Evolutionary conservation across 2,329 filamentous ascomycete species (phyloP).

Genomic region (Neocucurbitaria cava): DNA sequence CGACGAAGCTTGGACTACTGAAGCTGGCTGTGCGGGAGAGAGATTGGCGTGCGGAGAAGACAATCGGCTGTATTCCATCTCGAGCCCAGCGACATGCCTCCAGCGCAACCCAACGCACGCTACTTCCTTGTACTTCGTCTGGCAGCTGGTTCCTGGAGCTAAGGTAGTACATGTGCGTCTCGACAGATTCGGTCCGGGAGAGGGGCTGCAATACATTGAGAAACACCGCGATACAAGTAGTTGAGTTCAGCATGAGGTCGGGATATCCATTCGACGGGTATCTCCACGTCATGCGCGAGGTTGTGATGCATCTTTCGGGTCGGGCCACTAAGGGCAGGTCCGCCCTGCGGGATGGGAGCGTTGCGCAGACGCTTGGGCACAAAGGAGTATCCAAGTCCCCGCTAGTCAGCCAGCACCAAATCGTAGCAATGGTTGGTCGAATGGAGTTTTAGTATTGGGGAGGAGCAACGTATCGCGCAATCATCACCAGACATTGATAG

Average conservation of each 20-base stretch:
- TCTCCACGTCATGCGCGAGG: constrained; percentile 27
- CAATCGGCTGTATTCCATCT: background rate
- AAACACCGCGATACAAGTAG: constrained; percentile 12
- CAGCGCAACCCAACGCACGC: constrained; percentile 12
- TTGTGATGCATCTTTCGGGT: constrained; percentile 21
- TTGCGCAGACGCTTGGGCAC: constrained; percentile 24
- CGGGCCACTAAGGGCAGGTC: constrained; percentile 20
- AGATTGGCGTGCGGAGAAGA: constrained; percentile 24
- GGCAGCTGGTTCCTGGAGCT: constrained; percentile 22
- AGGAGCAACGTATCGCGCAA: constrained; percentile 19
- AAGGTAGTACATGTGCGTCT: constrained; percentile 7
- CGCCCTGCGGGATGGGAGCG: constrained; percentile 21
- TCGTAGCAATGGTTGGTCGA: constrained; percentile 8
- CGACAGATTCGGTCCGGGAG: constrained; percentile 7
- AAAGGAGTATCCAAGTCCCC: constrained; percentile 2
- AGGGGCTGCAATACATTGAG: constrained; percentile 23
- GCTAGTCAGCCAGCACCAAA: background rate
- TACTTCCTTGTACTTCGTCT: constrained; percentile 23
- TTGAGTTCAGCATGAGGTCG: constrained; percentile 29
- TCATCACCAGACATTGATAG: constrained; percentile 21
- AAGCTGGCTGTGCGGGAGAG: constrained; percentile 12
- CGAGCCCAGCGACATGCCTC: constrained; percentile 3
- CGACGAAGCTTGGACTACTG: constrained; percentile 37
- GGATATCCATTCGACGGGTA: constrained; percentile 35
- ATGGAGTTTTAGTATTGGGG: constrained; percentile 9